Base-by-base conservation (phyloP, 139 green algal species). In the Spirogloea muscicola region DNA sequence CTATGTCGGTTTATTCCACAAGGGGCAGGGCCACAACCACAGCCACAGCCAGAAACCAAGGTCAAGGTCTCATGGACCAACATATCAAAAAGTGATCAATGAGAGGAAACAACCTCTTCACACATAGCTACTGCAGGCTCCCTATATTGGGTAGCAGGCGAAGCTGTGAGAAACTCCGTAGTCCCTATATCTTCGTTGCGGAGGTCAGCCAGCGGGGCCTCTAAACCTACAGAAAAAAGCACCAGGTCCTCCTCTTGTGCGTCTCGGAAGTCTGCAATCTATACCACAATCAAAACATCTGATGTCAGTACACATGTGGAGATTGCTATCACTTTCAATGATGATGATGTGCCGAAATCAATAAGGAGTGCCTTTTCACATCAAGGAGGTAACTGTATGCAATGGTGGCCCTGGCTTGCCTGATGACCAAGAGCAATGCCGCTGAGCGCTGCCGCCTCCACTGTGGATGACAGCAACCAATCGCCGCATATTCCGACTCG, bases 401-500 rank as follows among this genome's bases (percentile, higher is more conserved):
- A 70, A 70, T 16, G 13, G 18, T 55, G 33, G 9, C 36, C n/a
- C 36, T 18, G 21, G 33, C 39, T 3, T 34, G 79, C 42, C 16
- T 65, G 43, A 34, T 88, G 40, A 16, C 86, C 88, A 31, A 94
- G 55, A 0, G 67, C 81, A 21, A 77, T 71, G 3, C 89, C 89
- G 62, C 86, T 91, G 37, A 90, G 33, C 10, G 70, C 85, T 0
- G 89, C 89, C n/a, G 68, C 80, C 80, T 94, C 78, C 72, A 94
- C 74, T 51, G 76, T 82, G 34, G 79, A 71, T 3, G 77, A 80
- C 0, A 36, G 55, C n/a, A 92, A 76, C 89, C 89, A 94, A 63
- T 94, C 90, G 1, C 90, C 90, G 63, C 77, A 89, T 9, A 93
- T 84, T 1, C 86, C 85, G 16, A 89, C 86, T 0, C 87, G 52